phyloP scores from a whole-genome alignment of 352 stramenopile species.

The Pythium utonaiense region DNA sequence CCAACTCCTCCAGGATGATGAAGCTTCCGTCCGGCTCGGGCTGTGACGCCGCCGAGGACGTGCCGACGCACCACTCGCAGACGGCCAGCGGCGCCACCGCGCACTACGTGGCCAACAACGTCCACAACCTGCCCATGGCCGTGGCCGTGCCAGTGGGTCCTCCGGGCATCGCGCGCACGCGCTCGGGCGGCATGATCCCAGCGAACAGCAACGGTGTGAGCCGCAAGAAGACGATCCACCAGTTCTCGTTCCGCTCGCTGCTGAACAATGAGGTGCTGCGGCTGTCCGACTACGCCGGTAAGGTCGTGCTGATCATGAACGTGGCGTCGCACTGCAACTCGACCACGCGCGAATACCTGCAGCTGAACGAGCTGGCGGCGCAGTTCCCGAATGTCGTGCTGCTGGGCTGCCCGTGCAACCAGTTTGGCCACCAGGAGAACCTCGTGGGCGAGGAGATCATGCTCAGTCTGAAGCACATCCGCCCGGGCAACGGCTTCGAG shows the following conservation, averaged over 20 bases:
- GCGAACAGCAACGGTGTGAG: constrained; percentile 4
- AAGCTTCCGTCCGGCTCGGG: constrained; percentile 34
- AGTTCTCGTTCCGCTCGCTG: constrained; percentile 75
- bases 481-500: constrained; percentile 65
- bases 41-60: constrained; percentile 27
- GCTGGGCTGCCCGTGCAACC: constrained; percentile 75
- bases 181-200: constrained; percentile 25
- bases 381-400: constrained; percentile 66
- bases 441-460: constrained; percentile 78
- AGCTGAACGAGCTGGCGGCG: constrained; percentile 65
- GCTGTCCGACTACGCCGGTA: constrained; percentile 61
- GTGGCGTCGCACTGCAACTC: constrained; percentile 83
- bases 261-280: constrained; percentile 55
- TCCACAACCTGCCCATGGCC: constrained; percentile 53
- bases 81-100: constrained; percentile 7
- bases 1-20: constrained; percentile 19
- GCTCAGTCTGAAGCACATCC: constrained; percentile 67
- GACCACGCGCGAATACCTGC: constrained; percentile 63
- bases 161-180: constrained; percentile 14
- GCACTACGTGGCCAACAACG: constrained; percentile 31
- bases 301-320: constrained; percentile 69
- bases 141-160: constrained; percentile 36
- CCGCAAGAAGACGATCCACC: constrained; percentile 61
- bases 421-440: constrained; percentile 83
- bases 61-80: constrained; percentile 6